Evolutionary conservation across 1,139 yeast genomes (phyloP).

Genomic region (Debaryomyces singareniensis): DNA sequence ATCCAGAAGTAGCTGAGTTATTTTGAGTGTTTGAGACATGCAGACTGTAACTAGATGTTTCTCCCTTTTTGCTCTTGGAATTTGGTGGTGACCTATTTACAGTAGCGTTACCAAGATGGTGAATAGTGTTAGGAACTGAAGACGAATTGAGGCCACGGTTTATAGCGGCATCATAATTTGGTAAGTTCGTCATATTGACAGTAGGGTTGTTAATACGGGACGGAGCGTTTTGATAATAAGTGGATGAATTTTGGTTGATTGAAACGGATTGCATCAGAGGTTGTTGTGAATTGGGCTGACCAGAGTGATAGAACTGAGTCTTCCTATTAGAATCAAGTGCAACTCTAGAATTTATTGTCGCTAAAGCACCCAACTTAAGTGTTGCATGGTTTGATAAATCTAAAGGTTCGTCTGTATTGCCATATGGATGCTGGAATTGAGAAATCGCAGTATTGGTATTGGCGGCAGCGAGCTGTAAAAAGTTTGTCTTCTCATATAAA

Average conservation of each 20-base stretch:
- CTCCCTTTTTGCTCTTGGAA: slow-evolving; percentile 4
- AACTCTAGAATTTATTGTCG: slow-evolving; percentile 56
- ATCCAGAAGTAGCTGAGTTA: slow-evolving; percentile 9
- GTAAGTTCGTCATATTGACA: slow-evolving; percentile 3
- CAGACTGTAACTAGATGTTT: not conserved
- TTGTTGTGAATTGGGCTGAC: not conserved
- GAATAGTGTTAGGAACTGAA: slow-evolving; percentile 25
- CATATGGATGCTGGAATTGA: slow-evolving; percentile 14
- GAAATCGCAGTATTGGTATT: slow-evolving; percentile 16
- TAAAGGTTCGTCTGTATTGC: slow-evolving; percentile 17
- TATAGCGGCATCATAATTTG: slow-evolving; percentile 27
- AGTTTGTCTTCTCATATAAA: slow-evolving; percentile 39
- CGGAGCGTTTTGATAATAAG: slow-evolving; percentile 1
- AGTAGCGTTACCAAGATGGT: not conserved
- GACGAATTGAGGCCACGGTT: slow-evolving; percentile 32
- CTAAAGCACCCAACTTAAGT: slow-evolving; percentile 54
- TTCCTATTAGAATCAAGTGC: slow-evolving; percentile 52
- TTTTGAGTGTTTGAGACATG: slow-evolving; percentile 1
- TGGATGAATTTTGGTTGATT: slow-evolving; percentile 2
- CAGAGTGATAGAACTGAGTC: slow-evolving; percentile 10
- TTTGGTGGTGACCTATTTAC: slow-evolving; percentile 8
- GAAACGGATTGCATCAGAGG: slow-evolving; percentile 2
- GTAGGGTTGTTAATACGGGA: not conserved
- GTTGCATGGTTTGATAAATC: slow-evolving; percentile 39
- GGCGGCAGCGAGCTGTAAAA: slow-evolving; percentile 39